phyloP scores from a whole-genome alignment of 495 filamentous ascomycete genomes.

The Friedmanniomyces endolithicus region DNA sequence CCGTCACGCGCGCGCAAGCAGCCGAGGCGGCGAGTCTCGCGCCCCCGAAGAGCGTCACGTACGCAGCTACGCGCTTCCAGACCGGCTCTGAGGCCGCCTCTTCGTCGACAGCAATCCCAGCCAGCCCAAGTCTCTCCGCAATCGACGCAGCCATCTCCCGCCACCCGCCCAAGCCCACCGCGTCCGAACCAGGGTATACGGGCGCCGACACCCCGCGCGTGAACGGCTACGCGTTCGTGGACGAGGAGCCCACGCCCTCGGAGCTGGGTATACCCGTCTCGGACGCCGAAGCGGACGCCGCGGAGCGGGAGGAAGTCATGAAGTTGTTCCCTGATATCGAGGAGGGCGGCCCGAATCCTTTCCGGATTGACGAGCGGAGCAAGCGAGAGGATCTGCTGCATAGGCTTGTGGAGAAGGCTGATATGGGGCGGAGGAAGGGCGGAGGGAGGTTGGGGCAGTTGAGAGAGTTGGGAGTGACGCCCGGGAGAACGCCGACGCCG shows the following conservation, averaged over 20 bases:
- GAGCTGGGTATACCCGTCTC: conserved; percentile 19
- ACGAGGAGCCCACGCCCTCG: conserved; percentile 44
- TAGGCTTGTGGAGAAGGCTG: conserved; percentile 74
- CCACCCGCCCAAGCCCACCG: conserved; percentile 42
- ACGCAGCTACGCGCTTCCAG: conserved; percentile 57
- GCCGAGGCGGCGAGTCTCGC: conserved; percentile 60
- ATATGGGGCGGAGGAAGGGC: conserved; percentile 46
- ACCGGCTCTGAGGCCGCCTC: conserved; percentile 26
- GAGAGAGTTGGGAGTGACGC: conserved; percentile 15
- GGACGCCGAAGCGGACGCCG: conserved; percentile 18
- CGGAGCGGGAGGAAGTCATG: conserved; percentile 23
- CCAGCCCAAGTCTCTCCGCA: conserved; percentile 72
- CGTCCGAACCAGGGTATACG: conserved; percentile 52
- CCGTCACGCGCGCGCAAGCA: conserved; percentile 53
- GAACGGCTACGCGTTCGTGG: conserved; percentile 88
- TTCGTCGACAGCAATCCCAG: conserved; percentile 37
- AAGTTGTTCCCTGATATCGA: conserved; percentile 38
- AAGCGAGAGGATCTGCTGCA: conserved; percentile 75
- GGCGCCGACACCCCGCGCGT: conserved; percentile 75
- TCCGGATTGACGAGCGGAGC: conserved; percentile 63
- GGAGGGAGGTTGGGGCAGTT: conserved; percentile 32
- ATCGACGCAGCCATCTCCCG: conserved; percentile 81
- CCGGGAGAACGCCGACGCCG: conserved; percentile 47
- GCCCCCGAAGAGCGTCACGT: conserved; percentile 62
- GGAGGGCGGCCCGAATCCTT: conserved; percentile 56